A percentile compares a stretch with the other conserved stretches of the same genome.
These are phyloP conservation scores for Leccinum longicurvipes DNA, from an alignment of 768 basidiomycete species.

Conservation along the genomic window DNA sequence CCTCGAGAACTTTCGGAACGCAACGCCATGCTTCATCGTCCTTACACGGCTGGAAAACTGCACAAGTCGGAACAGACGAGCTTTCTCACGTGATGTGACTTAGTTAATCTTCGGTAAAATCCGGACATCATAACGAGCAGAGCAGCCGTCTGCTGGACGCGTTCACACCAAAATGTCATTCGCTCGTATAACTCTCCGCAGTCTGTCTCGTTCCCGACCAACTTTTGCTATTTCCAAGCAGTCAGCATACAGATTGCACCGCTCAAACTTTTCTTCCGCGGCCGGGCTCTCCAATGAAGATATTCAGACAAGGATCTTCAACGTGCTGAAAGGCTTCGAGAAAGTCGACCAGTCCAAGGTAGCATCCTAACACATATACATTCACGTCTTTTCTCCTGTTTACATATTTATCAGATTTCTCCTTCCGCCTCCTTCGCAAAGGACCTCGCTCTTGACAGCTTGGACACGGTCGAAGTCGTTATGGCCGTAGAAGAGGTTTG, in stretches of 20 bases:
- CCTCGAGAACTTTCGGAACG: conserved; percentile 89
- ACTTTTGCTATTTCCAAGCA: conserved; percentile 30
- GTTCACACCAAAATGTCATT: conserved; percentile 34
- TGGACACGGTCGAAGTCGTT: conserved; percentile 97
- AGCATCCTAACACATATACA: not conserved
- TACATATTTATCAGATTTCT: conserved; percentile 49
- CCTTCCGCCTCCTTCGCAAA: conserved; percentile 49
- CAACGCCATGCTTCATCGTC: conserved; percentile 90
- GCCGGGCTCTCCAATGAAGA: conserved; percentile 22
- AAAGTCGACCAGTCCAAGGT: conserved; percentile 31
- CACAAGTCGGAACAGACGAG: not conserved
- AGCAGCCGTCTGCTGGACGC: conserved; percentile 9
- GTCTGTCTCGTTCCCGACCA: conserved; percentile 25
- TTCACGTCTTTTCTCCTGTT: conserved; percentile 13
- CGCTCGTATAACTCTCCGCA: conserved; percentile 32
- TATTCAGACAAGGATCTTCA: conserved; percentile 26
- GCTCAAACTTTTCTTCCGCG: conserved; percentile 30
- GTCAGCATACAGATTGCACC: conserved; percentile 28
- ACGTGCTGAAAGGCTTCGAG: conserved; percentile 31
- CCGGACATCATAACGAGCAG: conserved; percentile 14
- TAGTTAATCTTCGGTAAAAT: conserved; percentile 21
- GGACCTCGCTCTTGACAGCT: conserved; percentile 73
- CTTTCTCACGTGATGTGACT: conserved; percentile 1
- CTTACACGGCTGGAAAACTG: not conserved
- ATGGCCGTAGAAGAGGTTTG: conserved; percentile 95